phyloP scores from a whole-genome alignment of 768 basidiomycete species.

The Pleurotus tuoliensis region DNA sequence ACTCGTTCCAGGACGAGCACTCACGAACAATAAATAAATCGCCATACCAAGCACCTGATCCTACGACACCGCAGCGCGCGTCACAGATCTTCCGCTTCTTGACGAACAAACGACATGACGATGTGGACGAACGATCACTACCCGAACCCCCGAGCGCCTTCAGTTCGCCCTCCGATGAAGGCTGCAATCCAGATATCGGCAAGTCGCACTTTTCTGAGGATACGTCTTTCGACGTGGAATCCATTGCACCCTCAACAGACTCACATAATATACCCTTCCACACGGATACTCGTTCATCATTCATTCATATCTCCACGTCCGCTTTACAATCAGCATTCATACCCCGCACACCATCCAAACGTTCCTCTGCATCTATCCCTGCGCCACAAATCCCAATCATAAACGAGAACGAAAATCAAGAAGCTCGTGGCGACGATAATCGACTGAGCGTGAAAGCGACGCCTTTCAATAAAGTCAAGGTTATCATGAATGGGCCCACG shows the following conservation, averaged over 20 bases:
- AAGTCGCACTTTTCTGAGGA: conserved; percentile 14
- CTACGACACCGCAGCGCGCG: conserved; percentile 60
- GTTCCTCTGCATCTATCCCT: conserved; percentile 6
- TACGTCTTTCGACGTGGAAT: conserved; percentile 10
- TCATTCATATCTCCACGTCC: not conserved
- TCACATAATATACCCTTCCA: conserved; percentile 5
- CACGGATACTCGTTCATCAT: conserved; percentile 6
- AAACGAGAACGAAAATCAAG: not conserved
- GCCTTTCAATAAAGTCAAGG: conserved; percentile 31
- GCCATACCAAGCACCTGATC: conserved; percentile 32
- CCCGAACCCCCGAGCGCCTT: conserved; percentile 37
- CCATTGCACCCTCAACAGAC: conserved; percentile 4
- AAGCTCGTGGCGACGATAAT: not conserved
- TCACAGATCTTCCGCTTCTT: conserved; percentile 76
- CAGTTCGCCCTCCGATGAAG: conserved; percentile 35
- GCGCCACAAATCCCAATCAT: not conserved
- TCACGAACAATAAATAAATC: conserved; percentile 9
- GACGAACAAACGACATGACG: conserved; percentile 40
- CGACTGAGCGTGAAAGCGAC: conserved; percentile 2
- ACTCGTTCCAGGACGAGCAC: conserved; percentile 10
- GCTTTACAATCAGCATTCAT: not conserved
- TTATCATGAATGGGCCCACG: conserved; percentile 44
- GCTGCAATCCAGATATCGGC: conserved; percentile 12
- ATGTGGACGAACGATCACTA: conserved; percentile 31
- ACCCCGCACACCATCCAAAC: conserved; percentile 6